Evolutionary conservation across 495 filamentous ascomycete genomes (phyloP).

Genomic region (Hypoxylon cercidicola): DNA sequence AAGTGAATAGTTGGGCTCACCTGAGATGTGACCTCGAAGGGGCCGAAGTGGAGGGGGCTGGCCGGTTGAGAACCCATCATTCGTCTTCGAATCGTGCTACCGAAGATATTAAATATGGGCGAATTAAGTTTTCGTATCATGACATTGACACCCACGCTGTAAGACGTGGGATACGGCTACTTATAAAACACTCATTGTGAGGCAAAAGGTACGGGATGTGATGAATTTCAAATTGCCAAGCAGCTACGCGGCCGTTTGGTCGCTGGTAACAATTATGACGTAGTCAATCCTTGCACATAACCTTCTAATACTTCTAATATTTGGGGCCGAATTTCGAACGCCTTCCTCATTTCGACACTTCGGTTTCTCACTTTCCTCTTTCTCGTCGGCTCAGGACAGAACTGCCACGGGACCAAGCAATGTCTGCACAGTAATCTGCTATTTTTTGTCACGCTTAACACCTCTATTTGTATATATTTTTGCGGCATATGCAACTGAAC

Average conservation of each 20-base stretch:
- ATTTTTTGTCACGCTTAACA: not conserved
- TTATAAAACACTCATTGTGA: not conserved
- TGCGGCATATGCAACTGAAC: not conserved
- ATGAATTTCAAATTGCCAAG: conserved; percentile 20
- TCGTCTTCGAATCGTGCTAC: conserved; percentile 13
- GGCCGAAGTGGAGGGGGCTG: conserved; percentile 67
- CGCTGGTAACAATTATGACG: conserved; percentile 24
- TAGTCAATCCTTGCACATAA: conserved; percentile 7
- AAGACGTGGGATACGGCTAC: not conserved
- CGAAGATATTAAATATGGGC: conserved; percentile 16
- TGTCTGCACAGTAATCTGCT: conserved; percentile 3
- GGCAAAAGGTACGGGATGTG: not conserved
- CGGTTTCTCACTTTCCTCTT: conserved; percentile 15
- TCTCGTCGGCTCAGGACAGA: not conserved
- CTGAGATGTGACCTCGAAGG: conserved; percentile 72
- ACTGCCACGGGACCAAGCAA: not conserved
- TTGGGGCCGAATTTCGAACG: conserved; percentile 5
- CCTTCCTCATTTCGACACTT: conserved; percentile 26
- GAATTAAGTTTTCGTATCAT: conserved; percentile 22
- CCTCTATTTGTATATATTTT: not conserved
- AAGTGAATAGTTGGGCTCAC: conserved; percentile 43
- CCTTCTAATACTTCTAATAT: no score
- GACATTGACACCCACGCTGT: not conserved
- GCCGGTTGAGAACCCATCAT: conserved; percentile 25
- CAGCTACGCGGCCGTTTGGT: conserved; percentile 5